Evolutionary conservation across 2,329 filamentous ascomycete species (phyloP).

Genomic region (Aureobasidium namibiae): DNA sequence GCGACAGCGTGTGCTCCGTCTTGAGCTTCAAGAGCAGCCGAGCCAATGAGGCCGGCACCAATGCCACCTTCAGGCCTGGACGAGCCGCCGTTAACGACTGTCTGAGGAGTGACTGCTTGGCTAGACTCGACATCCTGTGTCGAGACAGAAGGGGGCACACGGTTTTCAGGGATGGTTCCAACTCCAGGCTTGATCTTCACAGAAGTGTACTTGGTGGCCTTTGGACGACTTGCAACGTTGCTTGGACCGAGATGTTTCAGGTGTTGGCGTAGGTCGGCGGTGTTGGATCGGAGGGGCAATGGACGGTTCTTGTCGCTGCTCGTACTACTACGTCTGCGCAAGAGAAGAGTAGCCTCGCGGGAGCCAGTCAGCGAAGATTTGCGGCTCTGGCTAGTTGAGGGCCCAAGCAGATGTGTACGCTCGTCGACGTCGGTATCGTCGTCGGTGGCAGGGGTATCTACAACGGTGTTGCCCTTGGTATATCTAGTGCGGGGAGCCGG

Average conservation of each 20-base stretch:
- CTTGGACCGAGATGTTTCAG: slow-evolving; percentile 57
- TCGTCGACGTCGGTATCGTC: slow-evolving; percentile 18
- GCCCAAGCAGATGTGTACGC: slow-evolving; percentile 5
- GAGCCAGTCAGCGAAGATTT: slow-evolving; percentile 5
- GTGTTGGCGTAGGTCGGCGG: slow-evolving; percentile 50
- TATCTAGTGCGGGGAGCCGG: slow-evolving; percentile 65
- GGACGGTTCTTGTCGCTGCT: slow-evolving; percentile 22
- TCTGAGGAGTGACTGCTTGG: not conserved
- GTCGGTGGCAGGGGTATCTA: slow-evolving; percentile 17
- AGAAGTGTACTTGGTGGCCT: slow-evolving; percentile 51
- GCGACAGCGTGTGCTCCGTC: slow-evolving; percentile 56
- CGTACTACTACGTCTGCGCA: slow-evolving; percentile 39
- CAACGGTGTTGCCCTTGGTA: slow-evolving; percentile 17
- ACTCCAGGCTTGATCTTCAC: slow-evolving; percentile 58
- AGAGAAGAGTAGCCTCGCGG: slow-evolving; percentile 31
- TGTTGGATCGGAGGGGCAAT: slow-evolving; percentile 39
- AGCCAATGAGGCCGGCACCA: slow-evolving; percentile 45
- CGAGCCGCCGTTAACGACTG: slow-evolving; percentile 4
- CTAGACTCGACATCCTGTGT: not conserved
- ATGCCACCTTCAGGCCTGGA: slow-evolving; percentile 43
- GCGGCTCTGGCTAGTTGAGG: not conserved
- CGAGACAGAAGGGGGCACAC: not conserved
- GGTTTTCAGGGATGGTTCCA: slow-evolving; percentile 34
- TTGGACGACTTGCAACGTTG: slow-evolving; percentile 53
- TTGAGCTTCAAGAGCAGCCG: slow-evolving; percentile 50